Evolutionary conservation across 2,329 filamentous ascomycete genomes (phyloP).

Genomic region (Aureobasidium pullulans): DNA sequence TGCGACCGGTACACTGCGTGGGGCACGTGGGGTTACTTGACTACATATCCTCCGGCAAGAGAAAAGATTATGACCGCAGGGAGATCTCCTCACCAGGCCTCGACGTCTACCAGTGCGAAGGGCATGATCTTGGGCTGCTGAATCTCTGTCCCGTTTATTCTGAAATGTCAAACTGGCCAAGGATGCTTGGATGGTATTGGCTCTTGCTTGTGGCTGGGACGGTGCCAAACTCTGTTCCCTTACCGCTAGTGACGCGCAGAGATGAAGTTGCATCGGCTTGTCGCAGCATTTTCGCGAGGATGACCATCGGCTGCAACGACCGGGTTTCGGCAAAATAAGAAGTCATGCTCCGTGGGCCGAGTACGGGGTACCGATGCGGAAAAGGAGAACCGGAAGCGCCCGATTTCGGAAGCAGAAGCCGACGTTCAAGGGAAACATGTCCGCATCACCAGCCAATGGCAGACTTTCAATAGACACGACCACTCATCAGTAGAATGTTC

Average conservation of each 20-base stretch:
- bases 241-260: not conserved
- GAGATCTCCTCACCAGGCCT: not conserved
- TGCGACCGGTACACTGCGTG: no score
- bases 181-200: not conserved
- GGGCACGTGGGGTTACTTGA: not conserved
- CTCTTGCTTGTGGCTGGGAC: not conserved
- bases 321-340: not conserved
- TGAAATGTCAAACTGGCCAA: not conserved
- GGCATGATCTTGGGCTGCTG: not conserved
- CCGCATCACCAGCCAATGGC: no score
- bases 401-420: not conserved
- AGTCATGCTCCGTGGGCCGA: not conserved
- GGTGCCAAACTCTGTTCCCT: not conserved
- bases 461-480: no score
- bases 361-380: not conserved
- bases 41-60: not conserved
- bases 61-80: not conserved
- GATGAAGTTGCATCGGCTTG: not conserved
- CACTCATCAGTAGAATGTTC: no score
- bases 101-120: not conserved
- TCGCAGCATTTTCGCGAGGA: no score
- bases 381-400: not conserved
- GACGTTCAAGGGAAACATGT: not conserved
- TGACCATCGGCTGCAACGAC: not conserved
- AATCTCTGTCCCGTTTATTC: not conserved